Base-by-base conservation (phyloP, 2,329 filamentous ascomycete species). In the Eutypa lata region DNA sequence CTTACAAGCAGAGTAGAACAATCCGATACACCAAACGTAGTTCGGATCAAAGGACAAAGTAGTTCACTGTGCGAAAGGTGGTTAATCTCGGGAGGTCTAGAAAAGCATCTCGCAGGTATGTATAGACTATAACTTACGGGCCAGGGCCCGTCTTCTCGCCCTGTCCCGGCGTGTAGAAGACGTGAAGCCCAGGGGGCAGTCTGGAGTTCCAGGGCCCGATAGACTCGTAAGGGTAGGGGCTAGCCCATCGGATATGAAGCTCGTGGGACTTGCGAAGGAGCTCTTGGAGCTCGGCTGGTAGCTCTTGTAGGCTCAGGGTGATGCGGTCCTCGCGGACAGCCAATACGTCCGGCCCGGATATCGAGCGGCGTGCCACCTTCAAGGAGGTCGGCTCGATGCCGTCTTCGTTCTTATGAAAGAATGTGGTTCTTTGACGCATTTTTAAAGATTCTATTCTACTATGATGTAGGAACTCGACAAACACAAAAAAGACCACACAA, bases 381-480 rank as follows among this genome's bases (percentile, higher is more conserved):
- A 96, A 72, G 45, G 82, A 75, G 2, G 81, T 73, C 0, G 88
- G 87, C 49, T 89, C 82, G 56, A 92, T 78, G 2, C 78, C 78
- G 52, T 81, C 75, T 43, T 86, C 82, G n/a, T 80, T 76, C 21
- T 81, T 78, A 59, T 88, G 85, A 50, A 95, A 75, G 59, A 91
- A 94, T 1, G 92, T 96, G 62, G 91, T 84, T 71, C 90, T 79
- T 71, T 91, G 84, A 62, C 87, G 85, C 89, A 93, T 91, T 38
- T 50, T 73, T 53, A 50, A 22, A 10, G n/a, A n/a, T 33, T 21
- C 11, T 28, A 19, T 47, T 18, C 45, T 47, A 22, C 26, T 24
- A 18, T 47, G 18, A n/a, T n/a, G n/a, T n/a, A n/a, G n/a, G n/a
- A n/a, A n/a, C n/a, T n/a, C n/a, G n/a, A n/a, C n/a, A n/a, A n/a